These are phyloP conservation scores for Baorangia bicolor DNA, from an alignment of 768 basidiomycete species.

Conservation along the genomic window DNA sequence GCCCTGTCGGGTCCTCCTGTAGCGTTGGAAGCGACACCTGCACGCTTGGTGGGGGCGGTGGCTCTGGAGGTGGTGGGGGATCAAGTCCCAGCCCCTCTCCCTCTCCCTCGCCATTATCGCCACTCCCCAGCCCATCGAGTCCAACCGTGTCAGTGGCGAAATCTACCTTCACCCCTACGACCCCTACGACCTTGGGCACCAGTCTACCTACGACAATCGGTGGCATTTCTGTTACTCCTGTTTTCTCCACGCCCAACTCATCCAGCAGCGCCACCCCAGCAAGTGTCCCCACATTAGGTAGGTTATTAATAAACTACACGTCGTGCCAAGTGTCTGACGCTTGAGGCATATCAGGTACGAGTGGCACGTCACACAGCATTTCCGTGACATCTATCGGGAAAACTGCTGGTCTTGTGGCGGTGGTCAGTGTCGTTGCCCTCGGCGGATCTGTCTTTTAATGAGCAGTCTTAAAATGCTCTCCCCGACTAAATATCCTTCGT, in stretches of 20 bases:
- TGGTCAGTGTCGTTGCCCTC: slow-evolving; percentile 5
- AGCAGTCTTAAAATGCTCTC: not conserved
- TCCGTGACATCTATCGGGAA: not conserved
- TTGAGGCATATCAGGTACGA: not conserved
- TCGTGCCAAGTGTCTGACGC: not conserved
- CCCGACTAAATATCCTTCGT: not conserved
- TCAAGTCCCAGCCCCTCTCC: not conserved
- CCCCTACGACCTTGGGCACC: not conserved
- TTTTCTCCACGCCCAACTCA: not conserved
- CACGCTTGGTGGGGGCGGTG: not conserved
- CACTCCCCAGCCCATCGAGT: no score
- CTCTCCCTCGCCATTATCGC: not conserved
- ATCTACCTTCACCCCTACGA: not conserved
- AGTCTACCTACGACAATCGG: not conserved
- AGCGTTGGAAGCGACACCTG: slow-evolving; percentile 5
- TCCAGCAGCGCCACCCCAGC: not conserved
- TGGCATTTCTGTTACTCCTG: not conserved
- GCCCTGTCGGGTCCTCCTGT: slow-evolving; percentile 14
- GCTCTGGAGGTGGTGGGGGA: not conserved
- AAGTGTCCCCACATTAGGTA: not conserved
- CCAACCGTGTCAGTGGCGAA: not conserved
- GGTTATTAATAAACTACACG: not conserved
- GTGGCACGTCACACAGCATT: slow-evolving; percentile 10
- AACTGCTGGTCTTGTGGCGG: slow-evolving; percentile 3
- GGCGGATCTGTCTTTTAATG: not conserved